Evolutionary conservation across 2,329 filamentous ascomycete genomes (phyloP).

Genomic region (Davidsoniella eucalypti): DNA sequence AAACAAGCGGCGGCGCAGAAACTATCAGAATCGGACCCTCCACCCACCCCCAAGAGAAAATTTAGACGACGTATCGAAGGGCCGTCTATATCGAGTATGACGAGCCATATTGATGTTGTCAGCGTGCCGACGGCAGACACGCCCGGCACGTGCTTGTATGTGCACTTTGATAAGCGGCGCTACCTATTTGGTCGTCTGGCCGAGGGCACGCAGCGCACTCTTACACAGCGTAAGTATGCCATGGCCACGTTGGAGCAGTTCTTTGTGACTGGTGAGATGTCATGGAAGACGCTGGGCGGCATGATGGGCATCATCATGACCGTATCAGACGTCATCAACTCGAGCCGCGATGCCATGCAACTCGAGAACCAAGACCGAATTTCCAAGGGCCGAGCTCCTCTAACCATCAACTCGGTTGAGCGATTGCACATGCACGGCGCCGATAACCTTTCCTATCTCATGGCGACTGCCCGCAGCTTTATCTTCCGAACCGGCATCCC

Average conservation of each 20-base stretch:
- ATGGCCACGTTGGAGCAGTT: conserved; percentile 55
- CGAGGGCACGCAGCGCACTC: conserved; percentile 72
- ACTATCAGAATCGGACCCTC: neutral
- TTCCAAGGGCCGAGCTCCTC: conserved; percentile 22
- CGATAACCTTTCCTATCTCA: conserved; percentile 59
- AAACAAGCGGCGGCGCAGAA: too few relatives aligned
- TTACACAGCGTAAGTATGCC: conserved; percentile 49
- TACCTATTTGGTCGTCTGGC: conserved; percentile 73
- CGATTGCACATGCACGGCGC: conserved; percentile 58
- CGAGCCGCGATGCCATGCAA: conserved; percentile 26
- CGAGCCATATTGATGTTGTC: conserved; percentile 56
- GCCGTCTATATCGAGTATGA: conserved; percentile 36
- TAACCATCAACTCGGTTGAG: conserved; percentile 16
- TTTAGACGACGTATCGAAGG: too few relatives aligned
- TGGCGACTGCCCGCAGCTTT: conserved; percentile 73
- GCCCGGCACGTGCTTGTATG: conserved; percentile 55
- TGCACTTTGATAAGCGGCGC: conserved; percentile 66
- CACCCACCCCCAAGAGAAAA: neutral
- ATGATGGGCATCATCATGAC: conserved; percentile 74
- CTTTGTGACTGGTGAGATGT: conserved; percentile 64
- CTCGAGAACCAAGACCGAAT: conserved; percentile 26
- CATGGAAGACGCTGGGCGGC: conserved; percentile 66
- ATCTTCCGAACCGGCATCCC: conserved; percentile 73
- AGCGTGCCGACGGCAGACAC: conserved; percentile 80
- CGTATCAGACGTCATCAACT: conserved; percentile 49